Percentiles rank a stretch among this genome's conserved stretches.
These are phyloP conservation scores for Coniochaeta sp. DNA, from an alignment of 2,329 filamentous ascomycete species.

Conservation along the genomic window DNA sequence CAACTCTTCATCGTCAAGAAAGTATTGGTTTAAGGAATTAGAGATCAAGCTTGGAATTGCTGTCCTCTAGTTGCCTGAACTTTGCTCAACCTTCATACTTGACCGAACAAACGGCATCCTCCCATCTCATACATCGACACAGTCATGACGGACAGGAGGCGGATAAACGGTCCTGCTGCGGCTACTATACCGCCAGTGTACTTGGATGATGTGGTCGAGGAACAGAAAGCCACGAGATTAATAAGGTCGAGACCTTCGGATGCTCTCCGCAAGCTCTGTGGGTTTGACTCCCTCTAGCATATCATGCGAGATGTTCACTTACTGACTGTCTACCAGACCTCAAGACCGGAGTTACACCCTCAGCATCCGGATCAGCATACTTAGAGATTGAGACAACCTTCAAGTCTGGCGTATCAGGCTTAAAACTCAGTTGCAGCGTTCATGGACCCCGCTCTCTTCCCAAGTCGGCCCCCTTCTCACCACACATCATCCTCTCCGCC, in stretches of 20 bases:
- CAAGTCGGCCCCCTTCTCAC: slow-evolving; percentile 83
- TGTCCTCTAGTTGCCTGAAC: no score
- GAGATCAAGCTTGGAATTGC: no score
- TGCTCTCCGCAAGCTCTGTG: slow-evolving; percentile 81
- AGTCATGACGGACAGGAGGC: slow-evolving; percentile 73
- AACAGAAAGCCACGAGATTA: slow-evolving; percentile 32
- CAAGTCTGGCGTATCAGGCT: slow-evolving; percentile 38
- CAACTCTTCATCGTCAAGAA: no score
- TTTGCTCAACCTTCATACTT: no score
- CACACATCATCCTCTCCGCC: slow-evolving; percentile 83
- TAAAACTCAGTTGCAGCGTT: slow-evolving; percentile 90
- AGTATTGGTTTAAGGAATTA: no score
- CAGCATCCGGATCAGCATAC: slow-evolving; percentile 89
- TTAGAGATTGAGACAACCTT: slow-evolving; percentile 55
- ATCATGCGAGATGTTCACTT: slow-evolving; percentile 6
- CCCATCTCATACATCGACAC: background rate
- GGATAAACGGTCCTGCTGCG: slow-evolving; percentile 81
- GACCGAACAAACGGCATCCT: background rate
- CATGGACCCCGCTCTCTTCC: slow-evolving; percentile 90
- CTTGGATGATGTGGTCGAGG: slow-evolving; percentile 33
- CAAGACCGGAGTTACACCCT: slow-evolving; percentile 86
- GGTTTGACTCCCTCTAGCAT: slow-evolving; percentile 26
- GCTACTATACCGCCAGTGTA: slow-evolving; percentile 69
- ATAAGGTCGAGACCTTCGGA: slow-evolving; percentile 55
- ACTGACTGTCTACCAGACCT: slow-evolving; percentile 50